phyloP scores from a whole-genome alignment of 163 green algal species.

The Chlamydomonas reinhardtii region DNA sequence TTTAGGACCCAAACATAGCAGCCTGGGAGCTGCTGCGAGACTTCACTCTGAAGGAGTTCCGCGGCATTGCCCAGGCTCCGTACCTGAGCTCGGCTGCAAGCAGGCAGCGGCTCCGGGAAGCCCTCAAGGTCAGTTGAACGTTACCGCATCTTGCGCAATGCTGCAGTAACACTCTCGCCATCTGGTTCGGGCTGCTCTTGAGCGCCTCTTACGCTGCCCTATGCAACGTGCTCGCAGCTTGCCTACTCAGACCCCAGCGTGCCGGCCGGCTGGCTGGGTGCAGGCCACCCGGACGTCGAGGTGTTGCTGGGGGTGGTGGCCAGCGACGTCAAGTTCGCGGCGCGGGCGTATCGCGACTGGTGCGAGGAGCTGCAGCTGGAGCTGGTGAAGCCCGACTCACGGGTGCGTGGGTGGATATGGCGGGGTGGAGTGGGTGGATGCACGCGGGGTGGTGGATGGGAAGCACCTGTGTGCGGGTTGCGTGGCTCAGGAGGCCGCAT shows the following conservation, averaged over 20 bases:
- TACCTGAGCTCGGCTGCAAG: slow-evolving; percentile 39
- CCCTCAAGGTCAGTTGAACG: slow-evolving; percentile 26
- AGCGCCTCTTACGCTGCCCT: too few species aligned
- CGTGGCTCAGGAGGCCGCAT: too few species aligned
- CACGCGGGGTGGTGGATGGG: neutral
- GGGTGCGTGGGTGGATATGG: slow-evolving; percentile 34
- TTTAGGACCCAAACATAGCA: neutral
- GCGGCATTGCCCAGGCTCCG: slow-evolving; percentile 22
- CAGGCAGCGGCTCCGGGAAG: slow-evolving; percentile 19
- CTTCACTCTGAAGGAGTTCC: slow-evolving; percentile 51
- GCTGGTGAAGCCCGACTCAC: slow-evolving; percentile 56
- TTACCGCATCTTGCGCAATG: neutral
- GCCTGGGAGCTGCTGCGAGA: slow-evolving; percentile 49
- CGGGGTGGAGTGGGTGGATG: too few species aligned
- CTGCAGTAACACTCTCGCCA: neutral
- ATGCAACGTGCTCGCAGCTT: neutral
- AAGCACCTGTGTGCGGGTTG: neutral
- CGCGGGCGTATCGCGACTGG: slow-evolving; percentile 74
- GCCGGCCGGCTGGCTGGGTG: slow-evolving; percentile 38
- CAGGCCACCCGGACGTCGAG: slow-evolving; percentile 20
- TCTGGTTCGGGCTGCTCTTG: neutral
- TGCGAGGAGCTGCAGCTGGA: slow-evolving; percentile 60
- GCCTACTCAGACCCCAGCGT: neutral
- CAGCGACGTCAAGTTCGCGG: slow-evolving; percentile 66
- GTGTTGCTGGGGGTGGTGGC: slow-evolving; percentile 76